These are phyloP conservation scores for Avena atlantica DNA, from an alignment of 176 grass and related monocot species.

Conservation along the genomic window DNA sequence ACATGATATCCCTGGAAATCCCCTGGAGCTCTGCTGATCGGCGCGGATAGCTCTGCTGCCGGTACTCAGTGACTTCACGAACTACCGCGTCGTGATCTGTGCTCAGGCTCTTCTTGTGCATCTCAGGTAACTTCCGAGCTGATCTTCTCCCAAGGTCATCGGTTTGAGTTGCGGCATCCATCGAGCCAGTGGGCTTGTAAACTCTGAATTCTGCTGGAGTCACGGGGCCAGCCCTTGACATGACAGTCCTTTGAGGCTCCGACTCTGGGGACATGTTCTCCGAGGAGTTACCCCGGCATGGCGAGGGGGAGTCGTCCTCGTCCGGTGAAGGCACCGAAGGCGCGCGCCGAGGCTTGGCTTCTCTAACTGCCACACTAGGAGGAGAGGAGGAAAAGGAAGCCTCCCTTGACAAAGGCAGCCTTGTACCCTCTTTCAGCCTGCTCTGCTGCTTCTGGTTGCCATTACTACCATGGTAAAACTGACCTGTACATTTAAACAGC, in stretches of 20 bases:
- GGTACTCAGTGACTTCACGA: conserved; percentile 44
- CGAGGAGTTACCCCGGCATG: conserved; percentile 17
- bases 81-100: conserved; percentile 47
- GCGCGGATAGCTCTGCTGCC: conserved; percentile 37
- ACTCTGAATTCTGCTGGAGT: conserved; percentile 52
- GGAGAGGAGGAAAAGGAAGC: conserved; percentile 65
- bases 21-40: conserved; percentile 43
- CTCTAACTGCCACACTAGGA: conserved; percentile 54
- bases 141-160: conserved; percentile 56
- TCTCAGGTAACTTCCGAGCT: conserved; percentile 16
- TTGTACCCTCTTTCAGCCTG: conserved; percentile 45
- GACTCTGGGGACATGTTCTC: conserved; percentile 49
- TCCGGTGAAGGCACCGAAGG: conserved; percentile 53
- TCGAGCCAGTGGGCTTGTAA: conserved; percentile 51
- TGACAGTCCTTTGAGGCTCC: conserved; percentile 33
- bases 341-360: conserved; percentile 48
- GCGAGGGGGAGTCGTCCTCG: conserved; percentile 58
- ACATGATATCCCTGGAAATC: conserved; percentile 47
- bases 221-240: conserved; percentile 40
- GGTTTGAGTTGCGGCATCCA: conserved; percentile 89
- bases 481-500: conserved; percentile 42
- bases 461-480: conserved; percentile 50
- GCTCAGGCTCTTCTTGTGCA: conserved; percentile 50
- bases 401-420: conserved; percentile 54
- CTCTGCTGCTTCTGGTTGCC: conserved; percentile 62